Evolutionary conservation across 2,329 filamentous ascomycete genomes (phyloP).

Genomic region (Ophiostoma sp.): DNA sequence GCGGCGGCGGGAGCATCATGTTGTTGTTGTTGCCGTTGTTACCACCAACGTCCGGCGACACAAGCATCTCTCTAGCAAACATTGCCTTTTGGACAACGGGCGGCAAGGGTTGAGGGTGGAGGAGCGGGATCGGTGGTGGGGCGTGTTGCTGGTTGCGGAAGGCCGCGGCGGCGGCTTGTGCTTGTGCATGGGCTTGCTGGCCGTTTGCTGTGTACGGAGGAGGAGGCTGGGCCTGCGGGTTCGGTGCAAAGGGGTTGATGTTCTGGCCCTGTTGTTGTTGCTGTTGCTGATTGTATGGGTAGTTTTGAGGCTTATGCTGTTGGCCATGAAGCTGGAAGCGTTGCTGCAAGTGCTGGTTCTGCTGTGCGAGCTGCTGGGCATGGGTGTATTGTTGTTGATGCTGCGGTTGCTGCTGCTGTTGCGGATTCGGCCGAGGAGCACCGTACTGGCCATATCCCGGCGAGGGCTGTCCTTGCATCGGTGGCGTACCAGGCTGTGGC

Average conservation of each 20-base stretch:
- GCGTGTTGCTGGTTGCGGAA: slow-evolving; percentile 6
- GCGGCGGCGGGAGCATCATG: slow-evolving; percentile 25
- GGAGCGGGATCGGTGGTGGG: slow-evolving; percentile 35
- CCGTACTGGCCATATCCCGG: not conserved
- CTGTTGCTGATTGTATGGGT: not conserved
- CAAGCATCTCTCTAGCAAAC: slow-evolving; percentile 46
- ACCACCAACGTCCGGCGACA: slow-evolving; percentile 38
- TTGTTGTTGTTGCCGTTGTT: not conserved
- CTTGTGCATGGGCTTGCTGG: not conserved
- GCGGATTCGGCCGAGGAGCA: slow-evolving; percentile 1
- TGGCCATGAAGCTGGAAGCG: slow-evolving; percentile 16
- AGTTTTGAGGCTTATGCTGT: slow-evolving; percentile 5
- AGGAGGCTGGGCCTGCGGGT: not conserved
- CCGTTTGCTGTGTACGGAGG: slow-evolving; percentile 14
- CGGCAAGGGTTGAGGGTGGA: slow-evolving; percentile 54
- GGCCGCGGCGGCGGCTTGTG: not conserved
- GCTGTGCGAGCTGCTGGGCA: slow-evolving; percentile 10
- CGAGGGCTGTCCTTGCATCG: not conserved
- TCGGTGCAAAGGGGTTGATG: slow-evolving; percentile 19
- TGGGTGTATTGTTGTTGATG: not conserved
- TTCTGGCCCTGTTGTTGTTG: not conserved
- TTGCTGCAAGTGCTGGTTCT: slow-evolving; percentile 18
- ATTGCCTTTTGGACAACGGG: slow-evolving; percentile 57
- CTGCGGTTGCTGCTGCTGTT: not conserved
- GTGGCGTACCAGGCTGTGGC: not conserved